Evolutionary conservation across 495 filamentous ascomycete species (phyloP), one percentile per base, ranked within the genome.

Genomic region (Neurospora terricola): DNA sequence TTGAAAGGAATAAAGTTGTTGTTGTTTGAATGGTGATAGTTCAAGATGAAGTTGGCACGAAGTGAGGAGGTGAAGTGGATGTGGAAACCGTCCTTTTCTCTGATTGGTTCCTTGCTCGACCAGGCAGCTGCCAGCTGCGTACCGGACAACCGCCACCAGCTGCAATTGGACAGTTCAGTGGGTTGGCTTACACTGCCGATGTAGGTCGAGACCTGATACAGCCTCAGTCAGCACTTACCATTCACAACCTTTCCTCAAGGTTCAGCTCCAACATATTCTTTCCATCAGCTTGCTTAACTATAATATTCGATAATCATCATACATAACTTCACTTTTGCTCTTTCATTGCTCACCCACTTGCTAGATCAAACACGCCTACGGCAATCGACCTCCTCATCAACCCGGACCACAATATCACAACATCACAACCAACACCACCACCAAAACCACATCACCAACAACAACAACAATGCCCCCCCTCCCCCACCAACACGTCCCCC

Each of bases 401-500:
- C 18, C 16, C 70, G n/a, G 8, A 54, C 42, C 1, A 30, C 27
- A n/a, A n/a, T n/a, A n/a, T n/a, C 70, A 30, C 54, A 30, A n/a
- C 12, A 12, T n/a, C 72, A 43, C 23, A 38, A 45, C 37, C 62
- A 27, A 6, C n/a, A 69, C 23, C 69, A n/a, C 27, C 66, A 36
- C 23, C 10, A 30, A 7, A 54, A 30, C 11, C n/a, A n/a, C n/a
- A n/a, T n/a, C n/a, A n/a, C n/a, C n/a, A 30, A 30, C 23, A n/a
- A 14, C 45, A 12, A 14, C 45, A 12, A 14, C 40, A 59, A 77
- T 77, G 76, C 62, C 76, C 34, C 76, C 76, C 11, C 69, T 77
- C 45, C 72, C 76, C 27, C 69, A 73, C 23, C 73, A 74, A 16
- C 45, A 68, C n/a, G 72, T 74, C 36, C 76, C 76, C 6, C 74